Base-by-base conservation (phyloP, 371 early-diverging fungal genomes). In the Mucor lusitanicus region DNA sequence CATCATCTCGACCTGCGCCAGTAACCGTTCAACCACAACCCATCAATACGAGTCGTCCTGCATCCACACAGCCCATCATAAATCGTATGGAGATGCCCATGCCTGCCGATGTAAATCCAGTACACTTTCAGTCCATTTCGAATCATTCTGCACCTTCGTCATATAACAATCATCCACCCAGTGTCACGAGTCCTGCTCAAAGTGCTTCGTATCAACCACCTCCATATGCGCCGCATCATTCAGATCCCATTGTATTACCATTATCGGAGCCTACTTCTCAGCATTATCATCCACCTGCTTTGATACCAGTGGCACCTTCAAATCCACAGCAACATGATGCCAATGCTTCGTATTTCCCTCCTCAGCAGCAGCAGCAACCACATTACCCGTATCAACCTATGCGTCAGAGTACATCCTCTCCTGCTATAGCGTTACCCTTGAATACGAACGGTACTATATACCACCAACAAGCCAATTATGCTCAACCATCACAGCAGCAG, bases 51-150 rank as follows among this genome's bases (percentile, higher is more conserved):
- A 37, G 37, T 44, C 44, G 19, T 19, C 50, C 50, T 50, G 50
- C 50, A 23, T 50, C 50, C 21, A 21, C 50, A 19, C 17, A 60
- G 15, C 42, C 46, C 44, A 17, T 35, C 32, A 55, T 25, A 0
- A 46, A 46, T 15, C 39, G n/a, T 9, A 64, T 64, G 65, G 30
- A 27, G 0, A 64, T 64, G 65, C 65, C 65, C 23, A 33, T 37
- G 19, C 65, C 65, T 1, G 25, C 33, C 23, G 58, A 58, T 58
- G 42, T 33, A 0, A 19, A 33, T 44, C 55, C 62, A 33, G 7
- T 17, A 0, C 54, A 23, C 3, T 35, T 39, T 21, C 37, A 37
- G 44, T 19, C 64, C 3, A 40, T 32, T 6, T 11, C 53, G 2
- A 23, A 21, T 30, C 6, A 61, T 30, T 61, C 32, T 6, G 32